Evolutionary conservation across 2,329 filamentous ascomycete species (phyloP), one percentile per base, ranked within the genome.

Genomic region (Fusarium sublunatum): DNA sequence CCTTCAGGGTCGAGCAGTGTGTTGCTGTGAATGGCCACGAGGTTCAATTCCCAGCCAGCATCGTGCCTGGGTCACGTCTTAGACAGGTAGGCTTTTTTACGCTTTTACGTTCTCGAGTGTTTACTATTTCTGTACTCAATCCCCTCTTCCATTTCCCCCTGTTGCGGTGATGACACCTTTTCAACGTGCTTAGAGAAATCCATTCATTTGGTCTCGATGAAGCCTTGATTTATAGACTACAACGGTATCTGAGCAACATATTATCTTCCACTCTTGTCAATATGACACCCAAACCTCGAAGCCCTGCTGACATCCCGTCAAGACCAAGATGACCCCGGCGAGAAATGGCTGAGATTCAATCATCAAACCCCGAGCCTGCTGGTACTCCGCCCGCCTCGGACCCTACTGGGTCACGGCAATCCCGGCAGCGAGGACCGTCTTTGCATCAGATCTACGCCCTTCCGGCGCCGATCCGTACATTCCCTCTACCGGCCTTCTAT

Each of bases 241-340:
- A 94, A 95, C 91, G 91, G 91, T 95, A 95, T 95, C 91, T 95
- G 91, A 95, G 82, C 73, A 75, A 75, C 65, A 56, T 28, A 47
- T 55, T 70, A 53, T 64, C 50, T 47, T 45, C 58, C 61, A 66
- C 67, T 50, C 48, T 51, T 50, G 54, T 44, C 29, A 41, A 36
- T 41, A 34, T 28, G 13, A 26, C 34, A 28, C 4, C 4, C 26
- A 19, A 3, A 40, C 5, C n/a, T 7, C 34, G 35, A 42, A 40
- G 15, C 3, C 38, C 15, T 15, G 42, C 69, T 72, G 48, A 72
- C 58, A 57, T 28, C 10, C 12, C 26, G 51, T 29, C 61, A 65
- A 82, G 79, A 76, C 64, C 78, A 82, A 80, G 73, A 84, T 84
- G 82, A 83, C 67, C 59, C 73, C 70, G 65, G 59, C 68, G 60